A percentile compares a stretch with the other conserved stretches of the same genome.
phyloP scores from a whole-genome alignment of 371 early-diverging fungal genomes.

The Mucor sp. region DNA sequence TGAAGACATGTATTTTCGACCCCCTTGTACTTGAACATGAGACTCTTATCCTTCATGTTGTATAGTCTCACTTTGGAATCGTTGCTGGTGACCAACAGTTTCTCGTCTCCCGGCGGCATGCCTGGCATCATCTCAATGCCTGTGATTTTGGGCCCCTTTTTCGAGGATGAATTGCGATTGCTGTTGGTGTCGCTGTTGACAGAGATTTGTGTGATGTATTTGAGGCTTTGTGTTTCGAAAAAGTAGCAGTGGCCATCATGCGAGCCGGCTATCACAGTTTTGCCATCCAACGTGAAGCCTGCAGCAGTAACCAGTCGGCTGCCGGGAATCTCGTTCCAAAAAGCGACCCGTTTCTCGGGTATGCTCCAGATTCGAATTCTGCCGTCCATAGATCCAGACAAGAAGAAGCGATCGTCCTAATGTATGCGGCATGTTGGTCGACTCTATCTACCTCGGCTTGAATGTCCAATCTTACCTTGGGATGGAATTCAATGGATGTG shows the following conservation, averaged over 20 bases:
- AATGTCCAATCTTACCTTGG: constrained; percentile 41
- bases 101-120: constrained; percentile 50
- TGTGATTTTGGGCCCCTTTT: constrained; percentile 73
- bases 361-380: constrained; percentile 84
- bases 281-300: constrained; percentile 73
- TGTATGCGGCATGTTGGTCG: background rate
- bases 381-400: constrained; percentile 80
- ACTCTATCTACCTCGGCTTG: background rate
- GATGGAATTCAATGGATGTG: constrained; percentile 81
- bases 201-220: constrained; percentile 79
- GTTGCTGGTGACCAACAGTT: constrained; percentile 74
- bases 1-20: constrained; percentile 66
- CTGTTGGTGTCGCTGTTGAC: constrained; percentile 50
- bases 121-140: constrained; percentile 67
- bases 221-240: constrained; percentile 76
- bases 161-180: constrained; percentile 26
- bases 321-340: constrained; percentile 75
- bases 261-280: constrained; percentile 76
- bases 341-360: constrained; percentile 71
- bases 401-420: constrained; percentile 77
- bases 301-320: constrained; percentile 77
- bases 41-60: constrained; percentile 71
- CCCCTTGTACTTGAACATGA: constrained; percentile 80
- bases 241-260: constrained; percentile 76
- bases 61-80: constrained; percentile 83